These are phyloP conservation scores for Solanum hybrid DNA, from an alignment of 305 asterid species.

Conservation along the genomic window DNA sequence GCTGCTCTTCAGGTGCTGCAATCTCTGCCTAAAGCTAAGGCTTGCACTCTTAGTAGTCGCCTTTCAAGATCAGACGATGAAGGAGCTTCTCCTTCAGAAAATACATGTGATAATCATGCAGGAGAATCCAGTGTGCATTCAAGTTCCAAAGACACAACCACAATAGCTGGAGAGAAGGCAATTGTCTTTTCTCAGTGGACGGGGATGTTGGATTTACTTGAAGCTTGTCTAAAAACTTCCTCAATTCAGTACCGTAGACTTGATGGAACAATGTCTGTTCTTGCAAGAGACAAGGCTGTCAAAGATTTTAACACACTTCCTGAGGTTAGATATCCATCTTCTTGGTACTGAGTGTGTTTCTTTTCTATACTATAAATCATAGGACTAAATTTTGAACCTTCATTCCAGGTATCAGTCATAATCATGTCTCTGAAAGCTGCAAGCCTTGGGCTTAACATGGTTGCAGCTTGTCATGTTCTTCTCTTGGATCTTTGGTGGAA, in stretches of 20 bases:
- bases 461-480: constrained; percentile 85
- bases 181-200: constrained; percentile 99
- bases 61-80: constrained; percentile 14
- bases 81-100: constrained; percentile 11
- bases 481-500: constrained; percentile 99
- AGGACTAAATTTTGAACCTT: constrained; percentile 4
- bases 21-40: constrained; percentile 31
- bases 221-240: constrained; percentile 55
- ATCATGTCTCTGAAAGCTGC: constrained; percentile 98
- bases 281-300: constrained; percentile 88
- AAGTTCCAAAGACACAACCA: constrained; percentile 15
- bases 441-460: constrained; percentile 97
- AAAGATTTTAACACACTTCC: constrained; percentile 87
- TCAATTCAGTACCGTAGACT: constrained; percentile 82
- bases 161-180: constrained; percentile 67
- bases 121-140: background rate
- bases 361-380: background rate
- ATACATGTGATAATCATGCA: constrained; percentile 6
- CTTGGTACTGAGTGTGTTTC: background rate
- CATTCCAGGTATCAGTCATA: constrained; percentile 69
- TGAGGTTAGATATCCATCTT: constrained; percentile 42
- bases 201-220: constrained; percentile 95
- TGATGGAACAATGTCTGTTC: constrained; percentile 90
- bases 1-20: constrained; percentile 78
- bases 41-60: background rate